These are phyloP conservation scores for Magnaporthiopsis rhizophila DNA, from an alignment of 2,329 filamentous ascomycete species.

Conservation along the genomic window DNA sequence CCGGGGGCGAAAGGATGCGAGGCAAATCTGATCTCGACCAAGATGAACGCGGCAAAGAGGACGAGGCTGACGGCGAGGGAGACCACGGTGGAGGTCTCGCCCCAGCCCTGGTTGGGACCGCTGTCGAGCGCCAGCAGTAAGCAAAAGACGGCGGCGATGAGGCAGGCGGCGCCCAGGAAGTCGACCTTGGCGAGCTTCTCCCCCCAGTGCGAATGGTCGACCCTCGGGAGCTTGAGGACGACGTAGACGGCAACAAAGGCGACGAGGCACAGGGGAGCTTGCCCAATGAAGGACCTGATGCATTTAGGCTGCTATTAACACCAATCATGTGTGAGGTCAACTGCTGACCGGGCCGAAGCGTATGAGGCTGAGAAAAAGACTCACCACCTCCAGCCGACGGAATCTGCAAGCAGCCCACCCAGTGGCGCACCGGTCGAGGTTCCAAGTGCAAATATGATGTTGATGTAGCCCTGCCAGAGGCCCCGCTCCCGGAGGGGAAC, in stretches of 20 bases:
- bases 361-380: constrained; percentile 12
- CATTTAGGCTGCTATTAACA: too few species aligned
- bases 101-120: constrained; percentile 66
- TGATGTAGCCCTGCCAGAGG: constrained; percentile 65
- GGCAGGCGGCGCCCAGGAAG: constrained; percentile 60
- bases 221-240: constrained; percentile 52
- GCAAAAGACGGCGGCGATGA: constrained; percentile 49
- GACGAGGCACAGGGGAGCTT: constrained; percentile 59
- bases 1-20: constrained; percentile 67
- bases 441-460: constrained; percentile 64
- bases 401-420: constrained; percentile 57
- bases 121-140: constrained; percentile 64
- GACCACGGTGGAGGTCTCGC: constrained; percentile 45
- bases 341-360: too few species aligned
- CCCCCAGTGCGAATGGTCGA: constrained; percentile 53
- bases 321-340: too few species aligned
- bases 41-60: constrained; percentile 58
- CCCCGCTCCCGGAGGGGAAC: constrained; percentile 62
- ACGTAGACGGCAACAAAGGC: constrained; percentile 57
- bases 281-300: constrained; percentile 58
- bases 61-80: constrained; percentile 47
- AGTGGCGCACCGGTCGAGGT: constrained; percentile 61
- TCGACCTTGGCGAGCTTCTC: constrained; percentile 61
- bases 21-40: constrained; percentile 61
- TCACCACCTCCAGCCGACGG: constrained; percentile 67